Evolutionary conservation across 768 basidiomycete species (phyloP).

Genomic region (Trametes punicea): DNA sequence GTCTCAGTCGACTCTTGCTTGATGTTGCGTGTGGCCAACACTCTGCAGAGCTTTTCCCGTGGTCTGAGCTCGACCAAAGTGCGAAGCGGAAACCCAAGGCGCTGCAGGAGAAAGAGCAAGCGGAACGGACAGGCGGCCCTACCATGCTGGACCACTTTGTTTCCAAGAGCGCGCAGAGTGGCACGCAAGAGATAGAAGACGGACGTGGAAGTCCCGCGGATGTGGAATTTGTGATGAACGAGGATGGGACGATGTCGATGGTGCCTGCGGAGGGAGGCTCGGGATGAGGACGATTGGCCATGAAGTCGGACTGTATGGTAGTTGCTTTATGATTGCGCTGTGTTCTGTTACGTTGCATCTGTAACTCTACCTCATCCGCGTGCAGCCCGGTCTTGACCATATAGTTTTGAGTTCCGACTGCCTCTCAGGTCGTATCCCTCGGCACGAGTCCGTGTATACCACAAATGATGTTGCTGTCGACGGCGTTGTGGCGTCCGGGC

Average conservation of each 20-base stretch:
- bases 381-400: too few relatives aligned
- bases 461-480: too few relatives aligned
- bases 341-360: too few relatives aligned
- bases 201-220: constrained; percentile 21
- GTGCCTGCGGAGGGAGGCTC: neutral
- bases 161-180: constrained; percentile 21
- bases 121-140: constrained; percentile 27
- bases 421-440: too few relatives aligned
- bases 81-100: constrained; percentile 43
- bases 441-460: too few relatives aligned
- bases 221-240: constrained; percentile 47
- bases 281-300: too few relatives aligned
- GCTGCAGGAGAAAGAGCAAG: constrained; percentile 20
- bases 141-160: constrained; percentile 53
- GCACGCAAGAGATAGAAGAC: constrained; percentile 22
- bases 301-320: too few relatives aligned
- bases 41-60: constrained; percentile 54
- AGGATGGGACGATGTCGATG: constrained; percentile 57
- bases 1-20: neutral
- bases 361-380: too few relatives aligned
- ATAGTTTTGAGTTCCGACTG: too few relatives aligned
- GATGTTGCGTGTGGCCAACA: too few relatives aligned
- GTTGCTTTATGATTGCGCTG: too few relatives aligned
- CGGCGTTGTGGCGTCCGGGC: neutral
- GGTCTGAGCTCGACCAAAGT: constrained; percentile 42